Evolutionary conservation across 306 rosid genomes (phyloP).

Genomic region (Sesbania bispinosa): DNA sequence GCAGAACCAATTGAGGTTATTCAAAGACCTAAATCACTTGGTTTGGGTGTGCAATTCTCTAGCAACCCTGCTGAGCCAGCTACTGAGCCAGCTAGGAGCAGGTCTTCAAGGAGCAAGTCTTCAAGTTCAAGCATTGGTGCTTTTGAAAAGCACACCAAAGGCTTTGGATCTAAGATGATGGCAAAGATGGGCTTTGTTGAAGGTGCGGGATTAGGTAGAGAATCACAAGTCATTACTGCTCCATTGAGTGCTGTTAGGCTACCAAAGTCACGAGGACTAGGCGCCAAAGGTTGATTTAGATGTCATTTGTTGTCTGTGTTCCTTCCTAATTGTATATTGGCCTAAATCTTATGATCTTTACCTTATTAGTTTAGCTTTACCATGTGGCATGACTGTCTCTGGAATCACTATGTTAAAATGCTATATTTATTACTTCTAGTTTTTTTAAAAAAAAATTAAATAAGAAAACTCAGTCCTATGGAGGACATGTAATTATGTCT

Average conservation of each 20-base stretch:
- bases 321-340: background rate
- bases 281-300: conserved; percentile 49
- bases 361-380: background rate
- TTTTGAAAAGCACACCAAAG: conserved; percentile 87
- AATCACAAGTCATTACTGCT: conserved; percentile 75
- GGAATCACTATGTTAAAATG: background rate
- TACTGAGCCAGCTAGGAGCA: conserved; percentile 26
- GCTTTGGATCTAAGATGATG: conserved; percentile 95
- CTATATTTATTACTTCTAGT: background rate
- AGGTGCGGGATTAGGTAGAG: conserved; percentile 76
- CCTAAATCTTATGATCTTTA: background rate
- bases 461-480: background rate
- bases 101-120: conserved; percentile 26
- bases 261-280: conserved; percentile 82
- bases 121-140: conserved; percentile 44
- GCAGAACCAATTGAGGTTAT: conserved; percentile 74
- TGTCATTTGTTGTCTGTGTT: background rate
- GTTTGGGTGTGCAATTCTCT: conserved; percentile 78
- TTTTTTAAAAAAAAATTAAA: too few relatives aligned
- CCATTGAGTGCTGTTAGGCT: conserved; percentile 65
- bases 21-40: conserved; percentile 88
- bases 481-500: conserved; percentile 13
- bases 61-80: conserved; percentile 21
- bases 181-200: conserved; percentile 91
- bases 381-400: conserved; percentile 9